Evolutionary conservation across 2,329 filamentous ascomycete species (phyloP).

Genomic region (Daldinia sp.): DNA sequence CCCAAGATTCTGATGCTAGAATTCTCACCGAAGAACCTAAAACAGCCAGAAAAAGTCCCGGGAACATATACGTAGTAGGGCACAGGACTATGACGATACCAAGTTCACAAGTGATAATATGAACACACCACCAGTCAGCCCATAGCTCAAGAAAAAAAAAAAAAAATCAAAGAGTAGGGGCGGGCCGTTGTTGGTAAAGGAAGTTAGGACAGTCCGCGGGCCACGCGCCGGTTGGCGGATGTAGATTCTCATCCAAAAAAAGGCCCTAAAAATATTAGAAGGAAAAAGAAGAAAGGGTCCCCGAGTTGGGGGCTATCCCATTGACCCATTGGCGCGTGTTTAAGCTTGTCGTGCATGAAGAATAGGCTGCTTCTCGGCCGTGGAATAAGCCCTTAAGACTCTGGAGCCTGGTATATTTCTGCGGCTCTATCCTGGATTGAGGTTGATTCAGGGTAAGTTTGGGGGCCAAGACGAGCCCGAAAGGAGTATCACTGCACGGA

Average conservation of each 20-base stretch:
- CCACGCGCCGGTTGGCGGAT: constrained; percentile 29
- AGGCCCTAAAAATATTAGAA: constrained; percentile 13
- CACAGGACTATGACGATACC: constrained; percentile 16
- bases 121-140: constrained; percentile 28
- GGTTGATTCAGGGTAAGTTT: constrained; percentile 33
- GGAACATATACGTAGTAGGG: constrained; percentile 13
- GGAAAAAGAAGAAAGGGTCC: constrained; percentile 16
- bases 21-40: neutral
- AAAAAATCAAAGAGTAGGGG: constrained; percentile 27
- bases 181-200: constrained; percentile 19
- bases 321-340: constrained; percentile 38
- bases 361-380: constrained; percentile 36
- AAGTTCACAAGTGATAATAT: constrained; percentile 9
- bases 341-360: constrained; percentile 39
- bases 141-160: constrained; percentile 21
- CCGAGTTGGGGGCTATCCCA: constrained; percentile 33
- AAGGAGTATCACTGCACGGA: constrained; percentile 15
- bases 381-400: constrained; percentile 33
- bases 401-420: constrained; percentile 35
- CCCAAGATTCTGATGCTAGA: neutral
- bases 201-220: constrained; percentile 32
- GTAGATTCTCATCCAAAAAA: too few relatives aligned
- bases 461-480: constrained; percentile 30
- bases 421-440: constrained; percentile 40
- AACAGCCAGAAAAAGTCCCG: neutral